These are phyloP conservation scores for Plasmodium adleri DNA, from an alignment of 169 alveolate genomes.

Conservation along the genomic window DNA sequence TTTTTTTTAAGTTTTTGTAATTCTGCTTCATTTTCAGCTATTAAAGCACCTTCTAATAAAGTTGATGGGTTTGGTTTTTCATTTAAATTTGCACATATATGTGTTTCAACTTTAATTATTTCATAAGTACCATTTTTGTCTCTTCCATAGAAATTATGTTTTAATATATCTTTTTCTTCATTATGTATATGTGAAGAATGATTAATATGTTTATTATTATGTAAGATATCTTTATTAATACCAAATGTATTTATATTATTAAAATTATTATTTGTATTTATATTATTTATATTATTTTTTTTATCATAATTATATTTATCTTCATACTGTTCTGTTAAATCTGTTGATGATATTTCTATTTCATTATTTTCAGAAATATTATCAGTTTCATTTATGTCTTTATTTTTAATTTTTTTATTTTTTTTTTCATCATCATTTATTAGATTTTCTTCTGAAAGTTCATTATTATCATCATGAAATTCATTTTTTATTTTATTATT, in stretches of 20 bases:
- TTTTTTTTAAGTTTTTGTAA: slow-evolving; percentile 36
- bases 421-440: too few relatives aligned
- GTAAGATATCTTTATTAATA: not conserved
- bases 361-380: slow-evolving; percentile 5
- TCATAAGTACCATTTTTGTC: slow-evolving; percentile 4
- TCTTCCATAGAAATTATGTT: slow-evolving; percentile 7
- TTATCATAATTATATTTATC: not conserved
- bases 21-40: slow-evolving; percentile 71
- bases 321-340: not conserved
- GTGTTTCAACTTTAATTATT: slow-evolving; percentile 30
- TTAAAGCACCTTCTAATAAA: slow-evolving; percentile 55
- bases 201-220: not conserved
- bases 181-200: not conserved
- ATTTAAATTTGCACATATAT: slow-evolving; percentile 57
- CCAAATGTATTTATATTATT: not conserved
- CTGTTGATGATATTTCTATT: not conserved
- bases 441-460: too few relatives aligned
- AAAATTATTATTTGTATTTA: not conserved
- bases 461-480: too few relatives aligned
- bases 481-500: not conserved
- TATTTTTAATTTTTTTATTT: not conserved
- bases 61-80: slow-evolving; percentile 51
- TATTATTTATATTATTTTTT: not conserved
- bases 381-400: not conserved
- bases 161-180: slow-evolving; percentile 40